phyloP scores from a whole-genome alignment of 805 yeast genomes.

The Cyberlindnera xishuangbannaensis region DNA sequence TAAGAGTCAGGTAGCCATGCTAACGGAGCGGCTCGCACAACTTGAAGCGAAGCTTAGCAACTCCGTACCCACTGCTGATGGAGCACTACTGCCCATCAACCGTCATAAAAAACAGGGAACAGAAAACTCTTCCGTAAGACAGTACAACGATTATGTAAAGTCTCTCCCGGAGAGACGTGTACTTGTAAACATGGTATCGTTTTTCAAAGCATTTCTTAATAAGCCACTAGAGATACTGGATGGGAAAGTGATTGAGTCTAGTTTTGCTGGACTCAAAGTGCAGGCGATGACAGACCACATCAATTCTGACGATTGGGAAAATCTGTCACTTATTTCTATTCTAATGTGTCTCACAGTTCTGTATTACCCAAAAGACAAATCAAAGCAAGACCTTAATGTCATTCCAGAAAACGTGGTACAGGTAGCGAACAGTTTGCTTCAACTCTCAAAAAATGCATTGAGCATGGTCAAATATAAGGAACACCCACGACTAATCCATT shows the following conservation, averaged over 20 bases:
- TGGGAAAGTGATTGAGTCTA: conserved; percentile 6
- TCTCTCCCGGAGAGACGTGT: conserved; percentile 6
- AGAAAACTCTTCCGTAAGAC: background rate
- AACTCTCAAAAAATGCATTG: conserved; percentile 16
- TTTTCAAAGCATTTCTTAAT: conserved; percentile 13
- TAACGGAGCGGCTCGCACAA: conserved; percentile 11
- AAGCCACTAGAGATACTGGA: conserved; percentile 16
- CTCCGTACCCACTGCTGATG: no score
- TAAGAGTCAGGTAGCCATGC: conserved; percentile 10
- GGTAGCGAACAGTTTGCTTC: conserved; percentile 12
- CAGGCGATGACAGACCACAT: background rate
- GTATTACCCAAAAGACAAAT: conserved; percentile 10
- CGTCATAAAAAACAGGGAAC: no score
- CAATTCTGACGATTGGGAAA: conserved; percentile 14
- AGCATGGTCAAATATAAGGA: conserved; percentile 17
- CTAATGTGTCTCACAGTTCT: conserved; percentile 14
- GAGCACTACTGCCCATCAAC: no score
- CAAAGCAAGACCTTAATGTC: conserved; percentile 9
- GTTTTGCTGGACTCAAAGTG: background rate
- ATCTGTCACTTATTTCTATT: conserved; percentile 15
- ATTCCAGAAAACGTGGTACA: conserved; percentile 3
- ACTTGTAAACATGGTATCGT: conserved; percentile 3
- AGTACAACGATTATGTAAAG: background rate
- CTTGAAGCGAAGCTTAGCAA: conserved; percentile 15
- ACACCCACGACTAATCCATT: conserved; percentile 13